Conservation (phyloP, 371 early-diverging fungal species). For the Rhizopus arrhizus region DNA sequence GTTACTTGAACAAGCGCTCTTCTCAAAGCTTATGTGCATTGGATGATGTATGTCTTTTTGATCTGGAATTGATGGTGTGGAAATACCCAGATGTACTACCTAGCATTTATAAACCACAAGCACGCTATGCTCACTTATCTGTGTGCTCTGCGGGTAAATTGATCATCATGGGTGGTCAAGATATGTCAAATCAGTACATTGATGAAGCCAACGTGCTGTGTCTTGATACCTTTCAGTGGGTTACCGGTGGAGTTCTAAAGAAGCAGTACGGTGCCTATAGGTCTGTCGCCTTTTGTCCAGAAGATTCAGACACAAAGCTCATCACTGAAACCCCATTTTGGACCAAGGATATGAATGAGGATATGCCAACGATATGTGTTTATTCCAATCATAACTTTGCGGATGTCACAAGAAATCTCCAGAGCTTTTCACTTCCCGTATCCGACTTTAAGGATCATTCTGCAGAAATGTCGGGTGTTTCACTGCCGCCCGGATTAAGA, state of each 20-base stretch:
- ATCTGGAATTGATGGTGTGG: constrained; percentile 62
- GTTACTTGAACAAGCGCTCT: constrained; percentile 33
- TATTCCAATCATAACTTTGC: constrained; percentile 85
- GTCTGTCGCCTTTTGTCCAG: constrained; percentile 62
- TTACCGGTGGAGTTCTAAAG: constrained; percentile 59
- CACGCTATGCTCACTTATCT: constrained; percentile 77
- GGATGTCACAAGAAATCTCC: constrained; percentile 71
- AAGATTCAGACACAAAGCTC: constrained; percentile 6
- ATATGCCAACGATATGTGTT: constrained; percentile 52
- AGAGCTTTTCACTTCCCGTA: constrained; percentile 50
- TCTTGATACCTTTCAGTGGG: constrained; percentile 61
- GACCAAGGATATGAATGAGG: constrained; percentile 13
- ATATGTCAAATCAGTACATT: constrained; percentile 69
- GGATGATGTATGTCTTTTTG: constrained; percentile 68
- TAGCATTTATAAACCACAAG: constrained; percentile 55
- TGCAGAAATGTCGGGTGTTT: constrained; percentile 60
- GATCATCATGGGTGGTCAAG: constrained; percentile 76
- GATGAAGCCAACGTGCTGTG: constrained; percentile 74
- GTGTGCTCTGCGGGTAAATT: constrained; percentile 58
- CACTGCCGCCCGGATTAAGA: constrained; percentile 78
- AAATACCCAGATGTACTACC: constrained; percentile 48
- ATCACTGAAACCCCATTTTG: constrained; percentile 25
- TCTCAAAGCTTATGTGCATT: constrained; percentile 49
- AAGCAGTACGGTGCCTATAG: constrained; percentile 78
- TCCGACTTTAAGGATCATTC: constrained; percentile 56